These are phyloP conservation scores for Pulicaria dysenterica DNA, from an alignment of 129 eudicot species.

Conservation along the genomic window DNA sequence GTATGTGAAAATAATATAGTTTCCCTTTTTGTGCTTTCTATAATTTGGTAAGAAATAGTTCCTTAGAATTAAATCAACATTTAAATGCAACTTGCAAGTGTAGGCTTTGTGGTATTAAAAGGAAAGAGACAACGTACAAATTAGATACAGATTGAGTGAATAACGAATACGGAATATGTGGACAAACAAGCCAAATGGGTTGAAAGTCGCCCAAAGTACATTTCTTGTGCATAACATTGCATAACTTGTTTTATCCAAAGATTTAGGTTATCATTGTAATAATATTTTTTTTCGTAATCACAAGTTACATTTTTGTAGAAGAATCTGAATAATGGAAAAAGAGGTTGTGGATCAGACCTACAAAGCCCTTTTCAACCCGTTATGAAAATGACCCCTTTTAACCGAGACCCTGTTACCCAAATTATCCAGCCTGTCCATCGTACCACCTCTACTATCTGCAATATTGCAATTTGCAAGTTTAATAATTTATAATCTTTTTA, in stretches of 20 bases:
- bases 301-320: too few relatives aligned
- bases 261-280: too few relatives aligned
- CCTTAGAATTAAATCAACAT: background rate
- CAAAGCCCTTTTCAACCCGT: background rate
- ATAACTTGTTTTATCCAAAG: too few relatives aligned
- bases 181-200: too few relatives aligned
- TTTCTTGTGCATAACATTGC: too few relatives aligned
- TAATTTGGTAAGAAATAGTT: background rate
- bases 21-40: background rate
- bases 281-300: too few relatives aligned
- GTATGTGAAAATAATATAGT: background rate
- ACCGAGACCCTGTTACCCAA: background rate
- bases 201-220: too few relatives aligned
- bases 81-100: constrained; percentile 5
- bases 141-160: background rate
- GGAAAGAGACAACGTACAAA: constrained; percentile 4
- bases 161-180: background rate
- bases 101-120: constrained; percentile 11
- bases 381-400: background rate
- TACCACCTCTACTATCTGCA: background rate
- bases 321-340: too few relatives aligned
- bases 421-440: background rate
- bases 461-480: background rate
- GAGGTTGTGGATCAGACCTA: background rate
- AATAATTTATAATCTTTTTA: background rate